These are phyloP conservation scores for Sarcomyxa edulis DNA, from an alignment of 768 basidiomycete species.

Conservation along the genomic window DNA sequence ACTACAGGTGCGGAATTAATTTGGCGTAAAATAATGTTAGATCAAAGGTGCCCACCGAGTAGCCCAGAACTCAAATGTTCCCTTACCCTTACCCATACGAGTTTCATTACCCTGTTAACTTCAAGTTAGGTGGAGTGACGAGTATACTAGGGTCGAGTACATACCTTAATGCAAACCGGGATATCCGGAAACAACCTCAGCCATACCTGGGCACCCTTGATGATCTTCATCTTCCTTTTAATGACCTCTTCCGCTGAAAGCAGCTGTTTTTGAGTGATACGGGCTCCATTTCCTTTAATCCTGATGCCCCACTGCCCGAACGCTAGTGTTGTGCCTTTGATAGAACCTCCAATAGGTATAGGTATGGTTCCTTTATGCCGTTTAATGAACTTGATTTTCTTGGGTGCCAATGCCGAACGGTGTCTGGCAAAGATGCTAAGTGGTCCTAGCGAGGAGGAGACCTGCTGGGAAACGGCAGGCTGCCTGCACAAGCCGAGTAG, in stretches of 20 bases:
- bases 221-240: conserved; percentile 80
- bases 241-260: conserved; percentile 83
- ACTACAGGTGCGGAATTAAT: conserved; percentile 30
- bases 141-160: conserved; percentile 10
- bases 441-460: not conserved
- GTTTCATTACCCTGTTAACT: conserved; percentile 84
- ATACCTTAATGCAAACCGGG: conserved; percentile 93
- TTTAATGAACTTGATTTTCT: conserved; percentile 77
- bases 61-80: conserved; percentile 96
- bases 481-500: too few relatives aligned
- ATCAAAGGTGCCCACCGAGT: conserved; percentile 54
- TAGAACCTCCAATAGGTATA: conserved; percentile 85
- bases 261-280: conserved; percentile 88
- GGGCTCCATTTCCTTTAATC: conserved; percentile 74
- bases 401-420: conserved; percentile 75
- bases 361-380: conserved; percentile 89
- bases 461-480: too few relatives aligned
- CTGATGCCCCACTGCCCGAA: conserved; percentile 92
- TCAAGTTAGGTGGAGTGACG: too few relatives aligned
- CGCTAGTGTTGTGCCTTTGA: conserved; percentile 87
- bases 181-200: conserved; percentile 94
- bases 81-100: conserved; percentile 99
- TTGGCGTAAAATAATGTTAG: not conserved
- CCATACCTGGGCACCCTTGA: conserved; percentile 86
- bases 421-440: conserved; percentile 35